Evolutionary conservation across 345 rosid genomes (phyloP).

Genomic region (Arabidopsis arenosa): DNA sequence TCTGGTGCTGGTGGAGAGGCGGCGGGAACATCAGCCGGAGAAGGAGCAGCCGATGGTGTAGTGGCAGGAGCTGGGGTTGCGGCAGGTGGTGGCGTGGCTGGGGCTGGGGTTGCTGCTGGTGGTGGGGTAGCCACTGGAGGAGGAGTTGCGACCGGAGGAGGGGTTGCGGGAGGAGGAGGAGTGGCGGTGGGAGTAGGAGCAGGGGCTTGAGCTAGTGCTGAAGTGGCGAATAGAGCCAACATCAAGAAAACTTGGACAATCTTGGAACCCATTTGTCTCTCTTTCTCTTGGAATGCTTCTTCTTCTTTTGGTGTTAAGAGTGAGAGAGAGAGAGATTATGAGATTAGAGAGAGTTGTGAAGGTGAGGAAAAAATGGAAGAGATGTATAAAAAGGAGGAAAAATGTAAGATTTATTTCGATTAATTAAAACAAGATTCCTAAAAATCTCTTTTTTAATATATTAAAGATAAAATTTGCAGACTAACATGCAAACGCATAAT

Average conservation of each 20-base stretch:
- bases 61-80: conserved; percentile 35
- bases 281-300: background rate
- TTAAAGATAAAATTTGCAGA: conserved; percentile 5
- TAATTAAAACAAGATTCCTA: conserved; percentile 36
- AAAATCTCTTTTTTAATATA: conserved; percentile 28
- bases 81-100: conserved; percentile 43
- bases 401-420: conserved; percentile 10
- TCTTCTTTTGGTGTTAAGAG: conserved; percentile 29
- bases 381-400: conserved; percentile 38
- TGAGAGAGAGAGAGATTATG: conserved; percentile 24
- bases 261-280: conserved; percentile 37
- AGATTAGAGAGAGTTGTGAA: conserved; percentile 32
- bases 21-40: conserved; percentile 42
- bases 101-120: conserved; percentile 30
- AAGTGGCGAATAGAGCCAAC: conserved; percentile 39
- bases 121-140: conserved; percentile 40
- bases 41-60: conserved; percentile 37
- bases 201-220: conserved; percentile 43
- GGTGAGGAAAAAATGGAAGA: conserved; percentile 20
- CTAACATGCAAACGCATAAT: conserved; percentile 48
- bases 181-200: conserved; percentile 44
- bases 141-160: conserved; percentile 32
- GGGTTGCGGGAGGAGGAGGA: conserved; percentile 35
- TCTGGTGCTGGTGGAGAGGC: conserved; percentile 44
- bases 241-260: conserved; percentile 34